Base-by-base conservation (phyloP, 169 alveolate genomes). In the Plasmodium yoelii region DNA sequence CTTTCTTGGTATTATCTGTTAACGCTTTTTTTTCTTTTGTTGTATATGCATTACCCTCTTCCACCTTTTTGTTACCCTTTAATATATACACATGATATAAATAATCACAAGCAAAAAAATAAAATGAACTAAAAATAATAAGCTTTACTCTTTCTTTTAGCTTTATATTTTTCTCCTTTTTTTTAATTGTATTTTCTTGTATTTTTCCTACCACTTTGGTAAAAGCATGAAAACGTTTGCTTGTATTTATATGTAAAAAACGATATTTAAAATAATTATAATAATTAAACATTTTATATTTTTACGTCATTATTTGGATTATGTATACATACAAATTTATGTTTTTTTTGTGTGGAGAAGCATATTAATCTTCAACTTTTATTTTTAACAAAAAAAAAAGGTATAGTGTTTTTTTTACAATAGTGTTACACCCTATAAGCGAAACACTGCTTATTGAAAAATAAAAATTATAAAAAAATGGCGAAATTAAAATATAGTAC, bases 71-170 rank as follows among this genome's bases (percentile, higher is more conserved):
- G 39, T 15, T 47, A 47, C 15, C 64, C 8, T 72, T 67, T 61
- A 86, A 63, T 26, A 69, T 63, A 57, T 57, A 86, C 44, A 69
- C 87, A 42, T 86, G 91, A 65, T 86, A 86, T 26, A 86, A 19
- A 70, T 69, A 86, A 53, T 86, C 91, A 34, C 67, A 56, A 12
- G 87, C 49, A 57, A 86, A 70, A 70, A 86, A 61, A 67, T 86
- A 86, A 8, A 86, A n/a, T 19, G 91, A 86, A n/a, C 77, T 69
- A 72, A 69, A 86, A 86, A 86, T 13, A 64, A 86, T 39, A 49
- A 86, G 64, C 44, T 86, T 70, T 19, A 86, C n/a, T 64, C 69
- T 86, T 86, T 86, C 91, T 72, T 28, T 86, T 2, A 86, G 39
- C 60, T 86, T 46, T 69, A 86, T 13, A n/a, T 59, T 59, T 51